Base-by-base conservation (phyloP, 1,284 basidiomycete genomes). In the Meripilus lineatus region DNA sequence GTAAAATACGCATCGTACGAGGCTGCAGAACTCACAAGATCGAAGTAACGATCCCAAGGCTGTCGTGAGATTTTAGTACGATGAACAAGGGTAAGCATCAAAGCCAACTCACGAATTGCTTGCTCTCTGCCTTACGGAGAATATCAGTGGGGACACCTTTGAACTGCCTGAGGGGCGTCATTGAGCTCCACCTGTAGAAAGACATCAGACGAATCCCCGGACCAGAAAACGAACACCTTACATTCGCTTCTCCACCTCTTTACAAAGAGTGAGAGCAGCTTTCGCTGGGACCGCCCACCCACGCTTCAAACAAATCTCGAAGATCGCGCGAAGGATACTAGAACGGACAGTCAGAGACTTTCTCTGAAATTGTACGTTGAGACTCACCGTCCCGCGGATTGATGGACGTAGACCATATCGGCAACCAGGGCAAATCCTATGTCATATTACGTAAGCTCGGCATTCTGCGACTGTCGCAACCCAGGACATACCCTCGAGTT, bases 161-260 rank as follows among this genome's bases (percentile, higher is more conserved):
- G 76, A 98, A 99, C 62, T 99, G 96, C 41, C 95, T 80, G 40
- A 99, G 72, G 13, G 95, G 95, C 0, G 93, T 94, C 94, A 99
- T 99, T 0, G 93, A 93, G 37, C 85, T 85, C 95, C 96, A 99
- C 78, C 84, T 90, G 51, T 32, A 42, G 41, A 13, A 30, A n/a
- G n/a, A n/a, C 11, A 30, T 33, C 42, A 45, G 10, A 33, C 42
- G 34, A n/a, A 20, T 38, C 50, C 38, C 37, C 0, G 44, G 37
- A 28, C 50, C 24, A 18, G 32, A 20, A 18, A 5, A 14, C 30
- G 21, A 1, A 15, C 14, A 46, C 61, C 79, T 58, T 43, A 81
- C 91, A 94, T 93, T 49, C 87, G 68, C 54, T 86, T 81, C 61
- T 94, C 93, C 4, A 88, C 90, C 94, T 98, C 98, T 72, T 99